Percentiles rank a stretch among this genome's conserved stretches.
Conservation (phyloP, 305 asterid genomes). For the Fraxinus floribunda region DNA sequence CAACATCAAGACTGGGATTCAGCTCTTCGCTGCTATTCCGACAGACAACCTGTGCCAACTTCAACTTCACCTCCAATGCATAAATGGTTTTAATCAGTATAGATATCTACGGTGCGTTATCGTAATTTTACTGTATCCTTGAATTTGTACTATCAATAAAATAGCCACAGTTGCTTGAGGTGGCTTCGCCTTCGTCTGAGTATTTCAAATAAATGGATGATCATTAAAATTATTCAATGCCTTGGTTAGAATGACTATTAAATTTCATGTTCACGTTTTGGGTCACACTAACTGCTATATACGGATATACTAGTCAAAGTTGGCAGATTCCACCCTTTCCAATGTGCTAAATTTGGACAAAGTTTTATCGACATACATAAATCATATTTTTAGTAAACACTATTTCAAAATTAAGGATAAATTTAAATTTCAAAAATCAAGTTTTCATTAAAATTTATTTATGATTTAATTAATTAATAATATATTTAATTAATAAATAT, state of each 20-base stretch:
- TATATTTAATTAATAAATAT: too few relatives aligned
- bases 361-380: not conserved
- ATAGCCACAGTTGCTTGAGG: not conserved
- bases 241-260: not conserved
- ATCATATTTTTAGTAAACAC: too few relatives aligned
- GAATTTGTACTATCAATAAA: not conserved
- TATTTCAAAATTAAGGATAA: too few relatives aligned
- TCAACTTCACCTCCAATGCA: not conserved
- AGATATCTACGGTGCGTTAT: not conserved
- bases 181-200: not conserved
- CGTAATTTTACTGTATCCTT: not conserved
- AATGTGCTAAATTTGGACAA: not conserved
- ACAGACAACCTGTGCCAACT: slow-evolving; percentile 4
- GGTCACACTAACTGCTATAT: not conserved
- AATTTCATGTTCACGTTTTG: not conserved
- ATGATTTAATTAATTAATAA: too few relatives aligned
- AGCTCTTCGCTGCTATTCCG: slow-evolving; percentile 1
- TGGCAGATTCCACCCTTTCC: not conserved
- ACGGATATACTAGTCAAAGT: not conserved
- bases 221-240: not conserved
- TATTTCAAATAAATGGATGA: not conserved
- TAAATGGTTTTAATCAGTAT: not conserved
- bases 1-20: not conserved
- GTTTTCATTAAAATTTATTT: too few relatives aligned
- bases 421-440: too few relatives aligned